Conservation (phyloP, 495 filamentous ascomycete genomes). For the Evernia prunastri region DNA sequence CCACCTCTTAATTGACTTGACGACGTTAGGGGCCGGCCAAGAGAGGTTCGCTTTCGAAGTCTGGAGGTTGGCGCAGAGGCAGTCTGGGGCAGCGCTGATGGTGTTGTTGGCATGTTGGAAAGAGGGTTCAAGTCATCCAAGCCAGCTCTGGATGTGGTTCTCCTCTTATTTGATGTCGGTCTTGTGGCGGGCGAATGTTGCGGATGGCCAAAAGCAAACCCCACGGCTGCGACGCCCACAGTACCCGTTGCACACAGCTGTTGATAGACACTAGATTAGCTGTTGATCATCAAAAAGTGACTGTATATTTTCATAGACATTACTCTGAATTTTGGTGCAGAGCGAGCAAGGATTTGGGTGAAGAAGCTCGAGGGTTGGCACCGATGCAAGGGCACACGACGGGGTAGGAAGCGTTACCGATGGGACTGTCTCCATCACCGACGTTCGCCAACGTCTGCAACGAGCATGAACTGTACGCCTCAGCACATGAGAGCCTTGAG, state of each 20-base stretch:
- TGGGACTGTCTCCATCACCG: constrained; percentile 30
- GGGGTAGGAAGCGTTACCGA: constrained; percentile 22
- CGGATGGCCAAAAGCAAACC: constrained; percentile 56
- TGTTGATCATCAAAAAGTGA: not conserved
- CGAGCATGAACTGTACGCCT: constrained; percentile 11
- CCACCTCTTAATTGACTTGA: constrained; percentile 16
- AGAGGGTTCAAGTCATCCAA: constrained; percentile 30
- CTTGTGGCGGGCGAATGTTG: constrained; percentile 36
- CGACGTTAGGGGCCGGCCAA: constrained; percentile 20
- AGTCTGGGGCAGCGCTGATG: constrained; percentile 30
- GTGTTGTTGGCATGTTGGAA: constrained; percentile 30
- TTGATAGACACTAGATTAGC: constrained; percentile 17
- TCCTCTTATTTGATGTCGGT: constrained; percentile 39
- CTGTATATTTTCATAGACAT: not conserved
- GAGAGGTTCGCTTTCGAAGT: constrained; percentile 23
- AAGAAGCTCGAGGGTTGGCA: not conserved
- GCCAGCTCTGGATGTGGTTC: constrained; percentile 38
- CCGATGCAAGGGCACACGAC: constrained; percentile 13
- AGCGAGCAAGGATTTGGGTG: constrained; percentile 5
- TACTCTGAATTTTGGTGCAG: not conserved
- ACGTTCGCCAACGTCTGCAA: constrained; percentile 15
- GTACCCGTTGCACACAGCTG: constrained; percentile 69
- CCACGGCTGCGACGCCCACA: constrained; percentile 59
- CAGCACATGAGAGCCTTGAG: constrained; percentile 20
- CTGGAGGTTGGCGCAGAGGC: constrained; percentile 29